Conservation (phyloP, 2,329 filamentous ascomycete species). For the Fusarium ambrosium region DNA sequence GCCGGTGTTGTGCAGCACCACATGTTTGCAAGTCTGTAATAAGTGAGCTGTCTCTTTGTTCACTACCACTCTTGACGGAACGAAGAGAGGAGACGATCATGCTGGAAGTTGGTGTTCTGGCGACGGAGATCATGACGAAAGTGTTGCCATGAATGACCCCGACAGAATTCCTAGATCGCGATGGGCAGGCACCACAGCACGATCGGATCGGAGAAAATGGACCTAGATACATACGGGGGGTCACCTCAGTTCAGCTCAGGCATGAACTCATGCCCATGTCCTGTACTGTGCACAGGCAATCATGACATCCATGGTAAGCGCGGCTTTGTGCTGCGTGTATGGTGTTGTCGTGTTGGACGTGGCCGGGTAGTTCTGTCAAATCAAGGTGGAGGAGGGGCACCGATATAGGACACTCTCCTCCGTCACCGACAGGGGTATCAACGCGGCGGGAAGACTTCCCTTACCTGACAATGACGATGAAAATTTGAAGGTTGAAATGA, state of each 20-base stretch:
- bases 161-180: slow-evolving; percentile 18
- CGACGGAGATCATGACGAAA: slow-evolving; percentile 34
- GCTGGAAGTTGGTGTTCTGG: slow-evolving; percentile 7
- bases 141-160: slow-evolving; percentile 12
- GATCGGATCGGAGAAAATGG: slow-evolving; percentile 31
- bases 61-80: slow-evolving; percentile 1
- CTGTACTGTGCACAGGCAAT: slow-evolving; percentile 6
- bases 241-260: neutral
- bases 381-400: slow-evolving; percentile 9
- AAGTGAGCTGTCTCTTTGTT: slow-evolving; percentile 6
- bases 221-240: slow-evolving; percentile 3
- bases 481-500: neutral
- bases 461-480: slow-evolving; percentile 1
- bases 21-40: slow-evolving; percentile 1
- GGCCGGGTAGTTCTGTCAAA: slow-evolving; percentile 20
- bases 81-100: slow-evolving; percentile 15
- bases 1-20: slow-evolving; percentile 21
- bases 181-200: slow-evolving; percentile 13
- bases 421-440: slow-evolving; percentile 1
- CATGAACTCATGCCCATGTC: slow-evolving; percentile 18
- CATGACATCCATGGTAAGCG: slow-evolving; percentile 10
- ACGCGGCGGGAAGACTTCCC: neutral
- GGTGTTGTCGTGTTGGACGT: slow-evolving; percentile 5
- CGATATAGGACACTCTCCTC: slow-evolving; percentile 4
- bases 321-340: slow-evolving; percentile 3